Percentiles rank a stretch among this genome's conserved stretches.
phyloP scores from a whole-genome alignment of 257 asterid genomes.

The Nicotiana tabacum region DNA sequence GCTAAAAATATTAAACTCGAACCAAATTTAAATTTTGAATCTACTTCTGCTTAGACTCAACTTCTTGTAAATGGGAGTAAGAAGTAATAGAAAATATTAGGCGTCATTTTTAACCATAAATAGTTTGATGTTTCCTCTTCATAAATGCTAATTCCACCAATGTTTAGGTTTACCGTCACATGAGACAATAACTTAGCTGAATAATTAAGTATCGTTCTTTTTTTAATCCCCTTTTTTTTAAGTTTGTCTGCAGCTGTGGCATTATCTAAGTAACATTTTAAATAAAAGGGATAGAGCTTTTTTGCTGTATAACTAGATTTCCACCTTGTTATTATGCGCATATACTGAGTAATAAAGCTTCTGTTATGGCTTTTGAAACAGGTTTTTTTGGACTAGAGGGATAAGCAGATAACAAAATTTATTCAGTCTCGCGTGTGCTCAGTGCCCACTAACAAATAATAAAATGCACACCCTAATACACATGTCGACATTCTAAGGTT shows the following conservation, averaged over 20 bases:
- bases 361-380: background rate
- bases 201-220: background rate
- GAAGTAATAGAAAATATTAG: no score
- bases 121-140: background rate
- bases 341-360: background rate
- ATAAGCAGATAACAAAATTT: constrained; percentile 3
- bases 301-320: constrained; percentile 10
- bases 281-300: background rate
- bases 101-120: background rate
- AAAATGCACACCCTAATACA: background rate
- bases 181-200: background rate
- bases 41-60: background rate
- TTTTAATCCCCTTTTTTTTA: background rate
- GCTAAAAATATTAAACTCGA: background rate
- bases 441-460: constrained; percentile 7
- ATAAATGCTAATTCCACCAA: background rate
- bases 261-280: background rate
- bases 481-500: background rate
- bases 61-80: background rate
- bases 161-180: background rate
- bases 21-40: background rate
- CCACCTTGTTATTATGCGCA: constrained; percentile 11
- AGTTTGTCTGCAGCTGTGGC: background rate
- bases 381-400: no score
- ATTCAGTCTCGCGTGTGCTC: background rate